A percentile compares a stretch with the other conserved stretches of the same genome.
phyloP scores from a whole-genome alignment of 805 yeast species.

The Yarrowia divulgata region DNA sequence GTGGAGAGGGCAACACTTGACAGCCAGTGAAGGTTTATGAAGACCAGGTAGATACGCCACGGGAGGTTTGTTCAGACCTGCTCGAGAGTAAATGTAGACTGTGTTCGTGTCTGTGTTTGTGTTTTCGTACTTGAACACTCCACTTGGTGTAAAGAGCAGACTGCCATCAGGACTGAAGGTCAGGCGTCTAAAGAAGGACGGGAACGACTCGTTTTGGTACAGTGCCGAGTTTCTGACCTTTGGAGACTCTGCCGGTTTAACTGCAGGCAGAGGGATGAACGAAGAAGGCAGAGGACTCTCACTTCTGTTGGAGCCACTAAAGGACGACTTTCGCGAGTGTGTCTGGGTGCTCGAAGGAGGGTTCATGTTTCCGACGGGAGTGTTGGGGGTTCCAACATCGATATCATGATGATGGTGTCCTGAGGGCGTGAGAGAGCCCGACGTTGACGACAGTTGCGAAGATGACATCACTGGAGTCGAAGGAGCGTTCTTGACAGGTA shows the following conservation, averaged over 20 bases:
- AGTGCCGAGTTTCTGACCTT: constrained; percentile 39
- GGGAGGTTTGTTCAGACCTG: constrained; percentile 72
- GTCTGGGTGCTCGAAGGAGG: constrained; percentile 48
- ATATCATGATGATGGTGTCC: constrained; percentile 22
- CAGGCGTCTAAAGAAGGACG: constrained; percentile 87
- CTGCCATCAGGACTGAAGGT: constrained; percentile 91
- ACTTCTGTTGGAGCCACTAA: constrained; percentile 41
- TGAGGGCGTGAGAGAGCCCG: constrained; percentile 25
- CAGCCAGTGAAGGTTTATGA: constrained; percentile 82
- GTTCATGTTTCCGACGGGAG: constrained; percentile 46
- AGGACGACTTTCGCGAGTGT: constrained; percentile 56
- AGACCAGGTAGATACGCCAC: constrained; percentile 80
- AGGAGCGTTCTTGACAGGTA: constrained; percentile 47
- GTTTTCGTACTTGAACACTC: constrained; percentile 57
- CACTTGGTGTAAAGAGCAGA: constrained; percentile 78
- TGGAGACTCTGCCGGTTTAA: constrained; percentile 54
- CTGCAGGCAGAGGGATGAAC: constrained; percentile 57
- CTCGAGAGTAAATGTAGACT: constrained; percentile 78
- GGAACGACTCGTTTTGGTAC: constrained; percentile 79
- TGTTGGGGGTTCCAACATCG: constrained; percentile 23
- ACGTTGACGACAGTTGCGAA: background rate
- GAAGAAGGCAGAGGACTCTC: constrained; percentile 43
- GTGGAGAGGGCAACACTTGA: constrained; percentile 73
- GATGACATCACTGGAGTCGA: constrained; percentile 41
- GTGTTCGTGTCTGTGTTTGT: constrained; percentile 59